These are phyloP conservation scores for Talaromyces proteolyticus DNA, from an alignment of 495 filamentous ascomycete genomes.

Conservation along the genomic window DNA sequence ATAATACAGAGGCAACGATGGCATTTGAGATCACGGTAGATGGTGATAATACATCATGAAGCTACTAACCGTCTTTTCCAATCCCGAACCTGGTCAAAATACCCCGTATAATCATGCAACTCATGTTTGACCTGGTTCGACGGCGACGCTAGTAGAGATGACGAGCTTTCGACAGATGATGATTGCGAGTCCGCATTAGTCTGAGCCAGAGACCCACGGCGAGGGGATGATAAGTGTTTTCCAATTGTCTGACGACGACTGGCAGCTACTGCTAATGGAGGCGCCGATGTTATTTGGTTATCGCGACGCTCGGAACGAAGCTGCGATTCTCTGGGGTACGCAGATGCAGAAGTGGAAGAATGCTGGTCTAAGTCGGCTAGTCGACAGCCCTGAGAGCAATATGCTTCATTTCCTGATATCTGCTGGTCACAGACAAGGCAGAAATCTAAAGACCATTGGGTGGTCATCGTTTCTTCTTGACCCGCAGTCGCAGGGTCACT, in stretches of 20 bases:
- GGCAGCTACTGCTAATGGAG: slow-evolving; percentile 12
- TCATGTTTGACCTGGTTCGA: slow-evolving; percentile 74
- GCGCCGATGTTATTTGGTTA: slow-evolving; percentile 21
- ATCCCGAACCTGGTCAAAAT: slow-evolving; percentile 77
- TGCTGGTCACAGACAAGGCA: slow-evolving; percentile 93
- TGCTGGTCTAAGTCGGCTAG: slow-evolving; percentile 80
- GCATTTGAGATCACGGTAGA: not conserved
- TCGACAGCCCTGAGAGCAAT: slow-evolving; percentile 91
- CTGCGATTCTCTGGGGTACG: not conserved
- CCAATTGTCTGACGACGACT: slow-evolving; percentile 10
- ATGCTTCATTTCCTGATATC: slow-evolving; percentile 64
- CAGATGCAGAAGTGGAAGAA: slow-evolving; percentile 20
- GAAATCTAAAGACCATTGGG: slow-evolving; percentile 87
- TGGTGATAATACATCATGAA: slow-evolving; percentile 13
- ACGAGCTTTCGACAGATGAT: slow-evolving; percentile 65
- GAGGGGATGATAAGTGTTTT: slow-evolving; percentile 13
- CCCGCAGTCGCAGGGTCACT: no score
- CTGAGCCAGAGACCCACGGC: slow-evolving; percentile 37
- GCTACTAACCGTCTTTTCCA: slow-evolving; percentile 52
- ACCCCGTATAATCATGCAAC: slow-evolving; percentile 78
- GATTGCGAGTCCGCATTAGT: slow-evolving; percentile 82
- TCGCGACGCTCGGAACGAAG: not conserved
- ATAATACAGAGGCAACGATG: no score
- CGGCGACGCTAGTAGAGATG: slow-evolving; percentile 47
- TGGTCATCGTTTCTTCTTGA: slow-evolving; percentile 42